Base-by-base conservation (phyloP, 768 basidiomycete species). In the Rhizopogon roseolus region DNA sequence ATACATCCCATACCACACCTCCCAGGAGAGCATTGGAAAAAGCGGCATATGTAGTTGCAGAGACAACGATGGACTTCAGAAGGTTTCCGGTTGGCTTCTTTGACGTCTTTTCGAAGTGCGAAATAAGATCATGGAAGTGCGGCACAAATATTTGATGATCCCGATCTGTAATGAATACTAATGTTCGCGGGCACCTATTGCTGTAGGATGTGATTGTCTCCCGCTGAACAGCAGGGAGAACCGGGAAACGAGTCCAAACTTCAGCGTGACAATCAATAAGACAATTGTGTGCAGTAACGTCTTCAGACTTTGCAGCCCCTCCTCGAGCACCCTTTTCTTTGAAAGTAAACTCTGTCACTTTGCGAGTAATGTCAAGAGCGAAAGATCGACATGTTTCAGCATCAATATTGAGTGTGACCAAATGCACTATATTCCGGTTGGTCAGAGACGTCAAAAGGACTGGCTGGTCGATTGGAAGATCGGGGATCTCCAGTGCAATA, bases 181-280 rank as follows among this genome's bases (percentile, higher is more conserved):
- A 65, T 5, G 66, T 64, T 41, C 68, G 73, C 4, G 61, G 52
- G 8, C 57, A 64, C n/a, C 74, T 65, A 8, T 66, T 59, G 19
- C 62, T 63, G 4, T 71, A 70, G 0, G 71, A 67, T 0, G 69
- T 65, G 39, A 76, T 69, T 0, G 77, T 78, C 29, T 74, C 70
- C 7, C 78, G 73, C 36, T 73, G 71, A 16, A 84, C 71, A 0
- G 82, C 80, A 2, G 82, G 70, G 2, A 80, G 57, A 3, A 84
- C 82, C 0, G 82, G 82, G 60, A 82, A 84, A 9, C 82, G 76
- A 5, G 74, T 80, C 82, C 82, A 84, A 19, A 82, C 77, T 13
- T 82, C 81, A 0, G 73, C 63, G 49, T 81, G 75, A 51, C 81
- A 82, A 56, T 81, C 79, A 16, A 84, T 66, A 10, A 85, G 66